Percentiles rank a stretch among this genome's conserved stretches.
Conservation (phyloP, 345 rosid genomes). For the Laguncularia racemosa region DNA sequence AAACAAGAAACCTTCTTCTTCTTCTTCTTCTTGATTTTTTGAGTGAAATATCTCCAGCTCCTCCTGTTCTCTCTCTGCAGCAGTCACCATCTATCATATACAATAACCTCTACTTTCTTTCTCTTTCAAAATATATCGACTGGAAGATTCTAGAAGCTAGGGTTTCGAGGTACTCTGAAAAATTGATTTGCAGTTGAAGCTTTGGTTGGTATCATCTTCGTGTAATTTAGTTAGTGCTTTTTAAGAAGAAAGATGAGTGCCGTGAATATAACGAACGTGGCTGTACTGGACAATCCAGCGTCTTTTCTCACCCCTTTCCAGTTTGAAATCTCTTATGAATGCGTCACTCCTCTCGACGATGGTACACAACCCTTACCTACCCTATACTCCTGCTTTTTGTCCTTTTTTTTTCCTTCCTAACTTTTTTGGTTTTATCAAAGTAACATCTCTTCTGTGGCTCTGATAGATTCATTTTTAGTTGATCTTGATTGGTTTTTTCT, state of each 20-base stretch:
- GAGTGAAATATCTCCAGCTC: not conserved
- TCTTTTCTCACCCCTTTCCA: slow-evolving; percentile 79
- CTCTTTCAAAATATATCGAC: slow-evolving; percentile 4
- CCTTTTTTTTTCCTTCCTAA: not conserved
- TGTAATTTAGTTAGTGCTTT: not conserved
- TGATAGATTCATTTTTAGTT: too few relatives aligned
- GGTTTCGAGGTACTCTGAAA: not conserved
- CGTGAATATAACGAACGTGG: slow-evolving; percentile 81
- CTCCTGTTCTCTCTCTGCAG: not conserved
- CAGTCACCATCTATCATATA: not conserved
- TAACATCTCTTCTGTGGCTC: too few relatives aligned
- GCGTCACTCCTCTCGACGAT: slow-evolving; percentile 89
- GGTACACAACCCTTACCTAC: slow-evolving; percentile 33
- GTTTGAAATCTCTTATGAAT: slow-evolving; percentile 98
- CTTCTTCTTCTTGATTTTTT: not conserved
- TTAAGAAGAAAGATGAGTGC: slow-evolving; percentile 55
- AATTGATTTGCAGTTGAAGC: too few relatives aligned
- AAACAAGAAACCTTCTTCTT: not conserved
- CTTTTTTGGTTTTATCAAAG: not conserved
- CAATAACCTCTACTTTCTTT: not conserved
- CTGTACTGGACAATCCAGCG: slow-evolving; percentile 89
- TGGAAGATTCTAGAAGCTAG: slow-evolving; percentile 8
- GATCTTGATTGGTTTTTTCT: too few relatives aligned
- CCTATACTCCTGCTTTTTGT: not conserved
- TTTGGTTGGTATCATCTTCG: not conserved